Percentiles rank a stretch among this genome's conserved stretches.
phyloP scores from a whole-genome alignment of 441 rosid species.

The Theobroma grandiflorum region DNA sequence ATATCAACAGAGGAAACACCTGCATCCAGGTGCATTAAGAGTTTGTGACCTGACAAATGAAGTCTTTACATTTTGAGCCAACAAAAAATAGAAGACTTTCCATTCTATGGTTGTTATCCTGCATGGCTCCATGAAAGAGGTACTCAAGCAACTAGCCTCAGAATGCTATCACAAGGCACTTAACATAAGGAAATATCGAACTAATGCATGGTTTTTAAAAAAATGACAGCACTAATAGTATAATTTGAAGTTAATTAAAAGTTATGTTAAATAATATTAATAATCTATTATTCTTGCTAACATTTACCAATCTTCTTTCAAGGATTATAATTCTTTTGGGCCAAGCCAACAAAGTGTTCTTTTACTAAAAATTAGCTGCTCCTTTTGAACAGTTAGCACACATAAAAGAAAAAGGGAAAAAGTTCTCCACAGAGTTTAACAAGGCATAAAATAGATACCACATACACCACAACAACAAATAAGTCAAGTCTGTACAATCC shows the following conservation, averaged over 20 bases:
- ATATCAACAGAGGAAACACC: not conserved
- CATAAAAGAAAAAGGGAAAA: not conserved
- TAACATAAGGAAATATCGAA: not conserved
- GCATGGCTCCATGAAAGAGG: not conserved
- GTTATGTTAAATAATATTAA: not conserved
- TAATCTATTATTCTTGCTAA: not conserved
- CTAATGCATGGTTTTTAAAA: not conserved
- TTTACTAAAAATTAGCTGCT: not conserved
- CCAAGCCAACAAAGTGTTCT: not conserved
- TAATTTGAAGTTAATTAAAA: not conserved
- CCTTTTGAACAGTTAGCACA: not conserved
- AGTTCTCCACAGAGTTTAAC: not conserved
- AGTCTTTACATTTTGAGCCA: not conserved
- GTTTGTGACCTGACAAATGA: not conserved
- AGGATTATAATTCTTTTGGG: not conserved
- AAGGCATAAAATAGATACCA: not conserved
- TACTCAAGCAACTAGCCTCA: not conserved
- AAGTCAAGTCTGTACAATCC: not conserved
- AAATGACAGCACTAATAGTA: not conserved
- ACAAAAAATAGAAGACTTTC: not conserved
- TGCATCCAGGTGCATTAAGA: not conserved
- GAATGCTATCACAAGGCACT: not conserved
- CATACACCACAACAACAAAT: not conserved
- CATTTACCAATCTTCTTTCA: not conserved
- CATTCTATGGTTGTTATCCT: not conserved